Conservation (phyloP, 768 basidiomycete genomes). For the Nidula microcarpa region DNA sequence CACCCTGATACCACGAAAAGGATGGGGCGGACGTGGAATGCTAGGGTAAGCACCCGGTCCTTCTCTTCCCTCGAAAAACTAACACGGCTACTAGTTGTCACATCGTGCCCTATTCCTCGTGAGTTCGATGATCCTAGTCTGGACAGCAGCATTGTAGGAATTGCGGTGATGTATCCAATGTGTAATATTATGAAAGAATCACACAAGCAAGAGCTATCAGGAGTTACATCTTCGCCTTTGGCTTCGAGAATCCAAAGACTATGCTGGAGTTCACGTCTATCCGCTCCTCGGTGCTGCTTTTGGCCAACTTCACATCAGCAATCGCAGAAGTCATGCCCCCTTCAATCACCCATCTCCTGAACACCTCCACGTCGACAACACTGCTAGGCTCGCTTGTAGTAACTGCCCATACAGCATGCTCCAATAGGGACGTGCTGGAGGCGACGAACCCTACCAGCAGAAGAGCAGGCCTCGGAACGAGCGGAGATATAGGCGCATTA, state of each 20-base stretch:
- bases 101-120: no score
- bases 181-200: no score
- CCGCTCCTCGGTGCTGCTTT: slow-evolving; percentile 15
- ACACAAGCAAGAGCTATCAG: no score
- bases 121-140: slow-evolving; percentile 16
- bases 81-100: no score
- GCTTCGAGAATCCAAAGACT: slow-evolving; percentile 25
- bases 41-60: slow-evolving; percentile 56
- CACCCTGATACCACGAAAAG: slow-evolving; percentile 62
- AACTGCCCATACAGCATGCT: slow-evolving; percentile 65
- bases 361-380: slow-evolving; percentile 47
- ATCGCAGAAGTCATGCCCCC: slow-evolving; percentile 40
- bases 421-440: slow-evolving; percentile 55
- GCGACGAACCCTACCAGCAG: slow-evolving; percentile 54
- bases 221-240: neutral
- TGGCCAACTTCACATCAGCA: slow-evolving; percentile 27
- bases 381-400: slow-evolving; percentile 19
- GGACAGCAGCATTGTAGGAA: neutral
- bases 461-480: slow-evolving; percentile 55
- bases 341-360: slow-evolving; percentile 44
- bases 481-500: slow-evolving; percentile 33
- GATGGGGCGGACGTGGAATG: slow-evolving; percentile 87
- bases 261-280: slow-evolving; percentile 22
- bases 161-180: no score
- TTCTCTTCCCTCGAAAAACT: neutral